Percentiles rank a stretch among this genome's conserved stretches.
These are phyloP conservation scores for Phaeophleospora eucalypticola DNA, from an alignment of 2,329 filamentous ascomycete species.

Conservation along the genomic window DNA sequence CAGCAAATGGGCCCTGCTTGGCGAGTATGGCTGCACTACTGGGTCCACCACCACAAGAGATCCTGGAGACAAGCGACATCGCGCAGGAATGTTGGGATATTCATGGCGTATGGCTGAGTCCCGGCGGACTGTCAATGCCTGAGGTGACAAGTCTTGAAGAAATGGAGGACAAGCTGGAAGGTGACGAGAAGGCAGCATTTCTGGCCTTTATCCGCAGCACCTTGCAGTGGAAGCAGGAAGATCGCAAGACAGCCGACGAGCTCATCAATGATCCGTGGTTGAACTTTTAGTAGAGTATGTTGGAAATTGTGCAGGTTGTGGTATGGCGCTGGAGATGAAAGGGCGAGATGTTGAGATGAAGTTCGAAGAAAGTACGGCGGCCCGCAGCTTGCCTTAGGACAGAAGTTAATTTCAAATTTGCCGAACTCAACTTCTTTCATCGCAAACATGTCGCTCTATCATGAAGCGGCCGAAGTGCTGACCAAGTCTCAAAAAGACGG, in stretches of 20 bases:
- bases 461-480: constrained; percentile 78
- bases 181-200: neutral
- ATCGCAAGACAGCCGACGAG: neutral
- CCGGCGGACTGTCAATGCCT: too few relatives aligned
- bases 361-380: neutral
- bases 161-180: too few relatives aligned
- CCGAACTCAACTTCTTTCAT: neutral
- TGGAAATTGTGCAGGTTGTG: too few relatives aligned
- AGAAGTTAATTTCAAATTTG: neutral
- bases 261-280: neutral
- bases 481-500: constrained; percentile 59
- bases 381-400: neutral
- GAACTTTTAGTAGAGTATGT: neutral
- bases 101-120: too few relatives aligned
- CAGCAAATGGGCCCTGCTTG: too few relatives aligned
- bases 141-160: too few relatives aligned
- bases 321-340: too few relatives aligned
- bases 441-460: constrained; percentile 79
- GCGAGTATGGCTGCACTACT: too few relatives aligned
- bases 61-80: too few relatives aligned
- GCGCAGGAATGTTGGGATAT: too few relatives aligned
- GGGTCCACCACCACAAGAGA: too few relatives aligned
- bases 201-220: neutral
- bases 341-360: too few relatives aligned
- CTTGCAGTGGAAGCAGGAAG: neutral